These are phyloP conservation scores for Paspalum notatum DNA, from an alignment of 176 grass and related monocot species.

Conservation along the genomic window DNA sequence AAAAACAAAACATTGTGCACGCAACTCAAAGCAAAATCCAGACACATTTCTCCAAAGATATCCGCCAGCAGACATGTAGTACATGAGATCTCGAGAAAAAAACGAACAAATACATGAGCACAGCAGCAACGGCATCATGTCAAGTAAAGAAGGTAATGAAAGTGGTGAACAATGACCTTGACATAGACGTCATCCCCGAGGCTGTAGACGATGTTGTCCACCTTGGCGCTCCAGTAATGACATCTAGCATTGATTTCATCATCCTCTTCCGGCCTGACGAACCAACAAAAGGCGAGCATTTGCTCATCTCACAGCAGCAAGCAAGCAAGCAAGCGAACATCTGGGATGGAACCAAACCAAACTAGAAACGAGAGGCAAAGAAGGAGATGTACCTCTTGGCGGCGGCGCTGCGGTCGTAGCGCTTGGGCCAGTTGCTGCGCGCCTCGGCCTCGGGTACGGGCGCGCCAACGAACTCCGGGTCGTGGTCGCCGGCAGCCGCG, in stretches of 20 bases:
- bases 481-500: neutral
- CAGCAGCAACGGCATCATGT: neutral
- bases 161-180: conserved; percentile 40
- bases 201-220: conserved; percentile 50
- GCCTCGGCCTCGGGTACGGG: conserved; percentile 50
- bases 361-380: neutral
- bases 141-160: neutral
- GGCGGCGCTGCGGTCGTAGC: conserved; percentile 36
- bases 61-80: too few species aligned
- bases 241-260: conserved; percentile 36
- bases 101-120: neutral
- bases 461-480: conserved; percentile 47
- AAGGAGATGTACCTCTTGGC: neutral
- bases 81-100: too few species aligned
- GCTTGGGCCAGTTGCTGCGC: conserved; percentile 58
- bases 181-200: conserved; percentile 67
- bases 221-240: conserved; percentile 59
- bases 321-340: too few species aligned
- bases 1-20: too few species aligned
- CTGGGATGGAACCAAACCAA: neutral
- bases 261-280: conserved; percentile 40
- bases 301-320: too few species aligned
- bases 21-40: too few species aligned
- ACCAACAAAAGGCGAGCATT: neutral
- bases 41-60: too few species aligned